phyloP scores from a whole-genome alignment of 2,329 filamentous ascomycete genomes.

The Periconia macrospinosa region DNA sequence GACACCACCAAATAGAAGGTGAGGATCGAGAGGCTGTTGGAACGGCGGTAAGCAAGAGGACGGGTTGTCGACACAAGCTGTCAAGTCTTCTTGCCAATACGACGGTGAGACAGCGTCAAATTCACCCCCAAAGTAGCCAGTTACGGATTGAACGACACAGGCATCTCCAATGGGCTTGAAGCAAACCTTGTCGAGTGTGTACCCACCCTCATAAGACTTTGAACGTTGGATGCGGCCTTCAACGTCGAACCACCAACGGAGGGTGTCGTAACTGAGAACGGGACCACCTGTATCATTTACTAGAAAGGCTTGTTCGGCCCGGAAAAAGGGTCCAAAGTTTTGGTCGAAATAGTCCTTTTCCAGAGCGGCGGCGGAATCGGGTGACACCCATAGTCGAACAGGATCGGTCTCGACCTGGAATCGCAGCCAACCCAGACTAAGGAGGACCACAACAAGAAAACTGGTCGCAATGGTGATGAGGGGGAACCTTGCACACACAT shows the following conservation, averaged over 20 bases:
- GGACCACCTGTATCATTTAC: constrained; percentile 85
- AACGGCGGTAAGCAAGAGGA: constrained; percentile 83
- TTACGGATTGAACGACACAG: constrained; percentile 92
- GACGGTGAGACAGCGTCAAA: constrained; percentile 63
- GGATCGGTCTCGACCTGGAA: constrained; percentile 92
- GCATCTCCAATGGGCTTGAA: constrained; percentile 89
- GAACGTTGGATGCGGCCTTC: constrained; percentile 75
- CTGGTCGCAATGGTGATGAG: constrained; percentile 78
- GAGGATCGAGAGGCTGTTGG: constrained; percentile 82
- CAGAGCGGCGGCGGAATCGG: constrained; percentile 82
- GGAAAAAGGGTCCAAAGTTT: constrained; percentile 94
- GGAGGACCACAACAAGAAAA: constrained; percentile 71
- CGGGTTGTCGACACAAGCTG: constrained; percentile 75
- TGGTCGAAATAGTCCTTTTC: constrained; percentile 93
- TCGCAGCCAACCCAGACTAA: constrained; percentile 85
- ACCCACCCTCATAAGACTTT: constrained; percentile 68
- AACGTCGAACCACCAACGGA: constrained; percentile 92
- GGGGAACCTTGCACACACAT: constrained; percentile 79
- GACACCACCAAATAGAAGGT: constrained; percentile 84
- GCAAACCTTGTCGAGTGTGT: constrained; percentile 81
- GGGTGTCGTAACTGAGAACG: constrained; percentile 83
- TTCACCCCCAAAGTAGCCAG: constrained; percentile 78
- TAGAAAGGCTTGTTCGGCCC: constrained; percentile 88
- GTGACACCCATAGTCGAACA: constrained; percentile 94
- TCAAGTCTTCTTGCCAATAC: constrained; percentile 73